Conservation (phyloP, 2,329 filamentous ascomycete genomes). For the Exophiala viscosa region DNA sequence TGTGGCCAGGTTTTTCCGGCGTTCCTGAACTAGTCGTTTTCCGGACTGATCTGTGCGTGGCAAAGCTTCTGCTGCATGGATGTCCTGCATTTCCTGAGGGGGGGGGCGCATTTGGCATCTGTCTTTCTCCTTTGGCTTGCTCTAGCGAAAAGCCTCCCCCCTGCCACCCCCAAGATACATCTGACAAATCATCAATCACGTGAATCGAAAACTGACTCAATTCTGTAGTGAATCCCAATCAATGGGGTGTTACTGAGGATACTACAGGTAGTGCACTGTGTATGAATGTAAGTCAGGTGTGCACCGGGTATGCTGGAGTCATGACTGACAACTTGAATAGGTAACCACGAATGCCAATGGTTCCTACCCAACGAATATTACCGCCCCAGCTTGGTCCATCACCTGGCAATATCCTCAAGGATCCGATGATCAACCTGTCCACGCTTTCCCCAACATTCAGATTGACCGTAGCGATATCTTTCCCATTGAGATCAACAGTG, state of each 20-base stretch:
- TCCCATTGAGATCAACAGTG: slow-evolving; percentile 40
- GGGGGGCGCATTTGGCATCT: neutral
- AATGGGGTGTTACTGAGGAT: slow-evolving; percentile 48
- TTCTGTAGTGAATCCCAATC: slow-evolving; percentile 52
- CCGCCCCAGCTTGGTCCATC: slow-evolving; percentile 50
- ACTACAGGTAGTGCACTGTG: slow-evolving; percentile 42
- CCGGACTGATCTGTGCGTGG: slow-evolving; percentile 6
- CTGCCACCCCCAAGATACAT: neutral
- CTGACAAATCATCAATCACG: slow-evolving; percentile 9
- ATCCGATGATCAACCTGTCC: slow-evolving; percentile 45
- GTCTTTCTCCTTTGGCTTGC: neutral
- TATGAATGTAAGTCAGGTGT: slow-evolving; percentile 49
- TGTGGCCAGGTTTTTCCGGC: slow-evolving; percentile 1
- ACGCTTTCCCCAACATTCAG: slow-evolving; percentile 55
- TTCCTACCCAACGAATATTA: slow-evolving; percentile 46
- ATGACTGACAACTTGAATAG: slow-evolving; percentile 30
- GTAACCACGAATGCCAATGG: slow-evolving; percentile 50
- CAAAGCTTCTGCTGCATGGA: neutral
- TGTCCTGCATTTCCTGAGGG: neutral
- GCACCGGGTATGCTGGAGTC: neutral
- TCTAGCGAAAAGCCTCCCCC: neutral
- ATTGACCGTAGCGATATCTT: slow-evolving; percentile 43
- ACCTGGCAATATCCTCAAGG: slow-evolving; percentile 52
- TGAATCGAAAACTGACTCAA: slow-evolving; percentile 7
- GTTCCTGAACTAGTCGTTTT: slow-evolving; percentile 9